Percentiles rank a stretch among this genome's conserved stretches.
phyloP scores from a whole-genome alignment of 768 basidiomycete species.

The Lyophyllum shimeji region DNA sequence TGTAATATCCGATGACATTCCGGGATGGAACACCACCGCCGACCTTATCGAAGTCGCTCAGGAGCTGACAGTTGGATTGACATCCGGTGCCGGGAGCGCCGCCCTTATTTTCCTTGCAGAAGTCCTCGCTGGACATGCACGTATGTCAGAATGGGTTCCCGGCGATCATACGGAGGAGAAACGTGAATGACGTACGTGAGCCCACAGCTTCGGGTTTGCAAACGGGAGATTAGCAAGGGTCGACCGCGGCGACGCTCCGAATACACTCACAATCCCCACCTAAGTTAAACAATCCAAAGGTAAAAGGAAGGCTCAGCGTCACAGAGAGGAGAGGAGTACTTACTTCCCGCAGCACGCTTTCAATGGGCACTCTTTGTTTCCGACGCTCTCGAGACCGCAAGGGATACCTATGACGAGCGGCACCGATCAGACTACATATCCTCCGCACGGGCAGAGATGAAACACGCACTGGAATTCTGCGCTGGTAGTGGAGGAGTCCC shows the following conservation, averaged over 20 bases:
- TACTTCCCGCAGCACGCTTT: constrained; percentile 16
- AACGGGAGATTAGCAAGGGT: background rate
- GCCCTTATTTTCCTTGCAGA: background rate
- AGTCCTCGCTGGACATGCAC: background rate
- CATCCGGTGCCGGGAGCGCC: background rate
- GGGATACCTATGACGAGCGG: constrained; percentile 7
- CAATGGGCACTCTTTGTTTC: constrained; percentile 12
- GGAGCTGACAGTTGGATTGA: background rate
- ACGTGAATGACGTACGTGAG: background rate
- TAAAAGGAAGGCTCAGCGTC: no score
- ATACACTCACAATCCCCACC: background rate
- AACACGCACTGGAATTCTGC: background rate
- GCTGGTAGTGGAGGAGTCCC: background rate
- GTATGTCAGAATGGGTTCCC: background rate
- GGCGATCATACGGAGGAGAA: background rate
- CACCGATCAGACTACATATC: background rate
- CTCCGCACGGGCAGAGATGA: background rate
- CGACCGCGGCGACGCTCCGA: no score
- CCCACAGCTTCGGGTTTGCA: background rate
- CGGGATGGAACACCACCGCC: background rate
- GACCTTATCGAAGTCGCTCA: background rate
- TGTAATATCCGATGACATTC: constrained; percentile 7
- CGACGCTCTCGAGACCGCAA: constrained; percentile 14
- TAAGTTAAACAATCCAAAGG: no score
- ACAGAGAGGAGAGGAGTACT: background rate